These are phyloP conservation scores for Cenchrus fungigraminus DNA, from an alignment of 176 grass and related monocot genomes.

Conservation along the genomic window DNA sequence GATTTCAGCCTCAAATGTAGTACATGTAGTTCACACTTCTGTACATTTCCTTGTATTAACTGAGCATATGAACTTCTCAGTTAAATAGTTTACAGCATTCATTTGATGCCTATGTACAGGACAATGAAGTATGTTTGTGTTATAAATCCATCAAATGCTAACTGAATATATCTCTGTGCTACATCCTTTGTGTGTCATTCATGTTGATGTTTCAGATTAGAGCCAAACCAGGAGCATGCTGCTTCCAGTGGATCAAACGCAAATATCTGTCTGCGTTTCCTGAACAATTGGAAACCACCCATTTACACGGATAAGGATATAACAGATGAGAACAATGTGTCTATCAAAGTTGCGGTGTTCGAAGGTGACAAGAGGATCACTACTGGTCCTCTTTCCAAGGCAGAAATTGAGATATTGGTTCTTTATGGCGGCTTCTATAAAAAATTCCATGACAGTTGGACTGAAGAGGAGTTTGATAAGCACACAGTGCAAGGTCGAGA, in stretches of 20 bases:
- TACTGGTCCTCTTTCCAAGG: constrained; percentile 21
- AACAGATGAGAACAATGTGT: constrained; percentile 5
- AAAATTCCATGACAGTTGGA: constrained; percentile 28
- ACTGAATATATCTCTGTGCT: neutral
- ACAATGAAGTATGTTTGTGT: neutral
- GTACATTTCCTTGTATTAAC: neutral
- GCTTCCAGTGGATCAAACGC: neutral
- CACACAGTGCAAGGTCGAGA: constrained; percentile 39
- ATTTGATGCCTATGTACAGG: neutral
- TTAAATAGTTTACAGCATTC: neutral
- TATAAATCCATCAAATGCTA: constrained; percentile 11
- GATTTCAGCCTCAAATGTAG: neutral
- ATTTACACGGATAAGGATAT: constrained; percentile 42
- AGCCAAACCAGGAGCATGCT: neutral
- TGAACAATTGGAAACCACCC: constrained; percentile 23
- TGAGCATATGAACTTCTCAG: neutral
- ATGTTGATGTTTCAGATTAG: constrained; percentile 21
- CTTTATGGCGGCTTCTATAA: constrained; percentile 25
- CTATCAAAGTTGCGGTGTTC: constrained; percentile 42
- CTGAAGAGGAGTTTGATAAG: constrained; percentile 42
- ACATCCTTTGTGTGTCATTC: neutral
- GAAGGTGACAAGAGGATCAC: constrained; percentile 21
- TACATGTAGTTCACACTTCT: neutral
- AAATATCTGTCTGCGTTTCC: constrained; percentile 21
- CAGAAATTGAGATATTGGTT: constrained; percentile 33